Evolutionary conservation across 2,329 filamentous ascomycete species (phyloP).

Genomic region (Hymenotorrendiella dingleyae): DNA sequence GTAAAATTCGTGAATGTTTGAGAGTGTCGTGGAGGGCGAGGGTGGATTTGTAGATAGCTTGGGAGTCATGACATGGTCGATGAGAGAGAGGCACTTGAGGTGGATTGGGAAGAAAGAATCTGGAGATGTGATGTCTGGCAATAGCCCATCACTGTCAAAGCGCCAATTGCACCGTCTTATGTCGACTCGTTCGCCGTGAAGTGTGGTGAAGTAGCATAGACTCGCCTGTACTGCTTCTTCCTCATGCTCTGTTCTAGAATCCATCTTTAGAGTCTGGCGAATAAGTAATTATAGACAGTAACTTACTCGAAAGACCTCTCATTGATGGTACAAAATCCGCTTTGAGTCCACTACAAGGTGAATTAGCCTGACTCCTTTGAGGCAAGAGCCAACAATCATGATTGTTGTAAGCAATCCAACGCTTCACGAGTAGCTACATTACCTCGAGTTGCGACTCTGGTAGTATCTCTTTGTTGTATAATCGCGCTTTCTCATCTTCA

Average conservation of each 20-base stretch:
- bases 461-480: slow-evolving; percentile 3
- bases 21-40: not conserved
- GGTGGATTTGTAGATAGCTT: not conserved
- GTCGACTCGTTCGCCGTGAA: not conserved
- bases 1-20: not conserved
- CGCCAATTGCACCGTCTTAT: not conserved
- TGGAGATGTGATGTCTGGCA: slow-evolving; percentile 5
- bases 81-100: slow-evolving; percentile 2
- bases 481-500: slow-evolving; percentile 2
- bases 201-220: not conserved
- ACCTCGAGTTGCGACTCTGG: slow-evolving; percentile 2
- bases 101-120: slow-evolving; percentile 7
- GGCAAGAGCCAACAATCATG: too few relatives aligned
- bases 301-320: slow-evolving; percentile 2
- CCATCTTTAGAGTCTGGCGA: too few relatives aligned
- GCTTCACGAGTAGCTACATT: too few relatives aligned
- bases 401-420: too few relatives aligned
- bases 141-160: not conserved
- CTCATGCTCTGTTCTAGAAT: not conserved
- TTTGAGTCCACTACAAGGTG: not conserved
- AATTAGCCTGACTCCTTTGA: not conserved
- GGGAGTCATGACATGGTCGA: slow-evolving; percentile 2
- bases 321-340: not conserved
- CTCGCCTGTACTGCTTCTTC: not conserved
- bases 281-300: too few relatives aligned